phyloP scores from a whole-genome alignment of 352 stramenopile species.

The Peronospora belbahrii region DNA sequence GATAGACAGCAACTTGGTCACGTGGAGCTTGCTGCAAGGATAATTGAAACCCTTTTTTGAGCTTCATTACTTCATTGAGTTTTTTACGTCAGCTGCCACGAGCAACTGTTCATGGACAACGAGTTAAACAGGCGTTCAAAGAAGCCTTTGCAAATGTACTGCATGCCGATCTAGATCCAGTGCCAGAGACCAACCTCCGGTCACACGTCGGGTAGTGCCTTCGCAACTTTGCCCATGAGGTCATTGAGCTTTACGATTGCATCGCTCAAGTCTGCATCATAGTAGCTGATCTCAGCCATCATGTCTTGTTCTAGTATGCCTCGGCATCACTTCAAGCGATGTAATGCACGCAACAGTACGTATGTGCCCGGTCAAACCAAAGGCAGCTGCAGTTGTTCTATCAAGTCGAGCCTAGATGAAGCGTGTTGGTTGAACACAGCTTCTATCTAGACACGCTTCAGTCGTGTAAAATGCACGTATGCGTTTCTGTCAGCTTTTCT shows the following conservation, averaged over 20 bases:
- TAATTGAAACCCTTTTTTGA: slow-evolving; percentile 83
- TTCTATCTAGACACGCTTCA: slow-evolving; percentile 20
- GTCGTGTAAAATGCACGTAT: slow-evolving; percentile 3
- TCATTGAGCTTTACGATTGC: slow-evolving; percentile 80
- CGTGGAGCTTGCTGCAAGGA: slow-evolving; percentile 66
- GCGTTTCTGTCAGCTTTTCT: slow-evolving; percentile 26
- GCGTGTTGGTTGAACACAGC: too few species aligned
- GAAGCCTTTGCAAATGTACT: too few species aligned
- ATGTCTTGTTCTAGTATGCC: too few species aligned
- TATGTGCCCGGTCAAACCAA: too few species aligned
- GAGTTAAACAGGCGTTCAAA: neutral
- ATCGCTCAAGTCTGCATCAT: slow-evolving; percentile 78
- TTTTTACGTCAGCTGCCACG: slow-evolving; percentile 70
- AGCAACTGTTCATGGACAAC: slow-evolving; percentile 42
- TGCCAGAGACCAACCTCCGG: too few species aligned
- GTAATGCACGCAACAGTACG: too few species aligned
- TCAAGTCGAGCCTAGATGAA: too few species aligned
- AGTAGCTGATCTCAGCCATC: slow-evolving; percentile 86
- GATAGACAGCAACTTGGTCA: slow-evolving; percentile 56
- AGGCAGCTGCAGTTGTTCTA: too few species aligned
- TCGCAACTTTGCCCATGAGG: slow-evolving; percentile 77
- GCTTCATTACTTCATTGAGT: slow-evolving; percentile 73
- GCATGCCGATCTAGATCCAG: too few species aligned
- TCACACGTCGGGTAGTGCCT: slow-evolving; percentile 60
- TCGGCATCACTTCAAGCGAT: too few species aligned